Base-by-base conservation (phyloP, 2,329 filamentous ascomycete genomes). In the Monilinia laxa region DNA sequence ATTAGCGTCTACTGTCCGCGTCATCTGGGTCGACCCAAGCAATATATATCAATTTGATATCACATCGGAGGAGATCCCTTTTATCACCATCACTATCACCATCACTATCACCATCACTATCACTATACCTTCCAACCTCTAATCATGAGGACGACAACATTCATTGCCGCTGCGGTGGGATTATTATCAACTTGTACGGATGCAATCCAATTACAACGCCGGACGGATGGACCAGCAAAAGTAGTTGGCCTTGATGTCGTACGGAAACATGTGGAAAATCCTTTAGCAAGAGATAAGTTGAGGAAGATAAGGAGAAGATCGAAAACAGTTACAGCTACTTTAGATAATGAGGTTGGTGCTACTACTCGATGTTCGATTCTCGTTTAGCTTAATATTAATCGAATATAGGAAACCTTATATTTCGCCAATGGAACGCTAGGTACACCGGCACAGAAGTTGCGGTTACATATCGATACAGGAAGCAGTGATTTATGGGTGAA, bases 401-500 rank as follows among this genome's bases (percentile, higher is more conserved):
- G 9, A 42, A 40, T 16, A 5, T 63, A 87, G 83, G 78, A 85
- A 81, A 87, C 85, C 1, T 79, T 90, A 38, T 90, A 90, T 76
- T 87, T 85, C 71, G 80, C 87, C 71, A 89, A 90, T 75, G 83
- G 80, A 58, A 82, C 85, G 7, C 71, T 90, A 58, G 88, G 88
- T 60, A 90, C 87, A 2, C 88, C 88, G 16, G 74, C 83, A 12
- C 86, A 88, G 73, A 71, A 76, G 1, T 71, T 90, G 54, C 81
- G 82, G 23, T 79, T 90, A 68, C 85, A 88, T 71, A 75, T 90
- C 64, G 88, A 90, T 76, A 90, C 88, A 7, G 88, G 88, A 60
- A 89, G 87, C 77, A 89, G 86, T 71, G 88, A 90, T 73, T 78
- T 90, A 28, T 90, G 87, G 87, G 84, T 90, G 10, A 95, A 96